Evolutionary conservation across 23 red algal species (phyloP).

Genomic region (Pyropia haitanensis): DNA sequence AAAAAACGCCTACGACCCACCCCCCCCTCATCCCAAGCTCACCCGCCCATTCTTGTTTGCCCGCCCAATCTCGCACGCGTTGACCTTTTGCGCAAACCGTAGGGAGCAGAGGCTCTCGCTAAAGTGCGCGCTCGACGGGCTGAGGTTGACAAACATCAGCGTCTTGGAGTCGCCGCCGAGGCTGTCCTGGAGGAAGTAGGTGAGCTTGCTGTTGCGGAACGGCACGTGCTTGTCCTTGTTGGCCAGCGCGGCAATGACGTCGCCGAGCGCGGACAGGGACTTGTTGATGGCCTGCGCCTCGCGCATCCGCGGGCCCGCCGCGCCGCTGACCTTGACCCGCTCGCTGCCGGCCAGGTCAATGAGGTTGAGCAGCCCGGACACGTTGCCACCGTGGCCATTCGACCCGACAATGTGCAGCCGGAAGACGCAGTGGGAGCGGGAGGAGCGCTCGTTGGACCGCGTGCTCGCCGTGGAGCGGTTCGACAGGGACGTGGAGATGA

Average conservation of each 20-base stretch:
- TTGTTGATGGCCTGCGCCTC: slow-evolving; percentile 99
- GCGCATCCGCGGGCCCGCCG: slow-evolving; percentile 64
- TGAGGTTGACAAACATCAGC: slow-evolving; percentile 98
- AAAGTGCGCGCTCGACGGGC: slow-evolving; percentile 46
- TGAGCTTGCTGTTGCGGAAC: slow-evolving; percentile 90
- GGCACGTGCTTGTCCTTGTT: slow-evolving; percentile 73
- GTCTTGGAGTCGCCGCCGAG: slow-evolving; percentile 98
- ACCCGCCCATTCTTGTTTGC: no score
- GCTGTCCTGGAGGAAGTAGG: slow-evolving; percentile 80
- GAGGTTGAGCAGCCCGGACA: slow-evolving; percentile 72
- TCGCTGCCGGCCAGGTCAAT: slow-evolving; percentile 97
- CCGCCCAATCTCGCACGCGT: background rate
- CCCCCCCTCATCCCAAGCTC: no score
- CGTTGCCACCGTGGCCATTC: slow-evolving; percentile 47
- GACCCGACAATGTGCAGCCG: slow-evolving; percentile 44
- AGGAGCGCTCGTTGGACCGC: slow-evolving; percentile 82
- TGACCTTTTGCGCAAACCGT: slow-evolving; percentile 64
- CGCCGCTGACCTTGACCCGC: slow-evolving; percentile 62
- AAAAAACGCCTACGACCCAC: no score
- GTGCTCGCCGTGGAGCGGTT: slow-evolving; percentile 68
- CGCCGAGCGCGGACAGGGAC: slow-evolving; percentile 84
- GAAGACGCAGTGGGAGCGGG: slow-evolving; percentile 88
- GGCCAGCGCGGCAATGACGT: slow-evolving; percentile 75
- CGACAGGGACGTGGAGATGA: slow-evolving; percentile 54
- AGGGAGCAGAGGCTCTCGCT: slow-evolving; percentile 74